phyloP scores from a whole-genome alignment of 1,284 basidiomycete species.

The Xerocomus nothofagi region DNA sequence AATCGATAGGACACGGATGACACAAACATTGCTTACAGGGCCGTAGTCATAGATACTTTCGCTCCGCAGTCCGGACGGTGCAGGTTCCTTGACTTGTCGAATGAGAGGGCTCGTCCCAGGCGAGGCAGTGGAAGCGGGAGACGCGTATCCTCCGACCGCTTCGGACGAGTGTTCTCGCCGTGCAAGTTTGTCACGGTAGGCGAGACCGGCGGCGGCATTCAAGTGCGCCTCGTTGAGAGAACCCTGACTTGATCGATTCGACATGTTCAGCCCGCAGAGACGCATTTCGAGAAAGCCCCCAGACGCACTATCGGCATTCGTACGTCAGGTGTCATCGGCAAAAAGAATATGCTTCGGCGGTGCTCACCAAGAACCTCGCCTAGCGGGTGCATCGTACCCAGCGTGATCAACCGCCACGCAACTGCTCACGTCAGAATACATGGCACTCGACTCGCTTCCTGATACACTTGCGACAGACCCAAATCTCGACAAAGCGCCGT shows the following conservation, averaged over 20 bases:
- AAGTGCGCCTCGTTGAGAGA: constrained; percentile 32
- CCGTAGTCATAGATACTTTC: constrained; percentile 30
- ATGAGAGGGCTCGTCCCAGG: constrained; percentile 43
- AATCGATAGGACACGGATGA: background rate
- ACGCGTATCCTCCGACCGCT: constrained; percentile 31
- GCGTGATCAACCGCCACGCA: constrained; percentile 37
- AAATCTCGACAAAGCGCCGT: constrained; percentile 51
- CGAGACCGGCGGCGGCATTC: constrained; percentile 16
- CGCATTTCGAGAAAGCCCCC: constrained; percentile 42
- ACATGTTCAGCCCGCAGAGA: constrained; percentile 51
- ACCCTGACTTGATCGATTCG: constrained; percentile 32
- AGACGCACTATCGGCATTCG: constrained; percentile 31
- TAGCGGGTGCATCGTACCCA: constrained; percentile 32
- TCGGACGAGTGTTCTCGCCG: constrained; percentile 22
- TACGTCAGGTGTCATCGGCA: constrained; percentile 24
- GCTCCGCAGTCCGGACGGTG: constrained; percentile 25
- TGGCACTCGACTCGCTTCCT: constrained; percentile 58
- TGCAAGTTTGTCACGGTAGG: constrained; percentile 29
- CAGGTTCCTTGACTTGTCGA: constrained; percentile 32
- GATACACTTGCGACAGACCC: constrained; percentile 59
- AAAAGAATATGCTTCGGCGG: constrained; percentile 5
- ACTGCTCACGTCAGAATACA: constrained; percentile 51
- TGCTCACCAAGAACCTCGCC: constrained; percentile 53
- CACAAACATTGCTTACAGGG: constrained; percentile 15
- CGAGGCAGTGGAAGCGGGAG: constrained; percentile 44